Base-by-base conservation (phyloP, 345 rosid species). In the Gossypium raimondii region DNA sequence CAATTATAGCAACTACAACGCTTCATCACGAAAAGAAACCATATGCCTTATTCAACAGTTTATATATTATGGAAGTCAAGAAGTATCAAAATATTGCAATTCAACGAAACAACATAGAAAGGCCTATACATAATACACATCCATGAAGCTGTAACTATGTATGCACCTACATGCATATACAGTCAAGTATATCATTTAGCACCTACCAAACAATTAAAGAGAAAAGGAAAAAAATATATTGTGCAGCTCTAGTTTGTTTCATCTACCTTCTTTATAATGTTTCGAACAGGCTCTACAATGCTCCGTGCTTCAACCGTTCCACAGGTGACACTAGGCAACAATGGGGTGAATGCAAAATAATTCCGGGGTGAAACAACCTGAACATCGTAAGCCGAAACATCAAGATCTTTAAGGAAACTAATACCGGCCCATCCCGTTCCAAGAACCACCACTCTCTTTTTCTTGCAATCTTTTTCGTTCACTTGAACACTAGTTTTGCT, bases 361-460 rank as follows among this genome's bases (percentile, higher is more conserved):
- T 95, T 95, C 72, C 91, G 79, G 1, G 99, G 99, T 44, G 99
- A 95, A 73, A 93, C 87, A 82, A 93, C 93, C 77, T 91, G 90
- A 80, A 95, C 91, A 72, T 93, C 92, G 29, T 91, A 89, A 45
- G 79, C 76, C 44, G 97, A 84, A 73, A 85, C 76, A 34, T 95
- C 92, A 11, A 95, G 87, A 78, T 87, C 88, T 77, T 91, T 93
- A n/a, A 95, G 89, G 83, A 95, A 95, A 80, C 94, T 89, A 70
- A 85, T 88, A 27, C 90, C 97, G 8, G 93, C 99, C 99, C 98
- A 95, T 77, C 98, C 99, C 44, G 99, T 95, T 55, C 99, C 98
- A 59, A 93, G 97, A 10, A 93, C 94, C 79, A 95, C 90, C 20
- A 95, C 86, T 70, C 76, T 91, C 87, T 89, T 95, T 86, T 90